phyloP scores from a whole-genome alignment of 2,329 filamentous ascomycete genomes.

The Colletotrichum gloeosporioides region DNA sequence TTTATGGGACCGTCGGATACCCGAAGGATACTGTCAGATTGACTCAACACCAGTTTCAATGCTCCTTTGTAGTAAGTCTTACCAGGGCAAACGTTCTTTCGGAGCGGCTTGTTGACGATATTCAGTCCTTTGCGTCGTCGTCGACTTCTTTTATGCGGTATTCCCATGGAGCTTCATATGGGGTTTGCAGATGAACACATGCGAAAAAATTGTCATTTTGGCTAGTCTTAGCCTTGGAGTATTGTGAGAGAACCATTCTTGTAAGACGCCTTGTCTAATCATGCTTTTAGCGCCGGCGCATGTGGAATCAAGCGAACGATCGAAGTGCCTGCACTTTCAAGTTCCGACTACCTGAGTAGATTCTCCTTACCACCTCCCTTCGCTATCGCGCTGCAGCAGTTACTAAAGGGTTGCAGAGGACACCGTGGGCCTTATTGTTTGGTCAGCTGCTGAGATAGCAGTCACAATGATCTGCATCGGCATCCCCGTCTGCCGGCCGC shows the following conservation, averaged over 20 bases:
- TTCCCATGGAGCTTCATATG: conserved; percentile 50
- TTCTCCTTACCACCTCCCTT: too few relatives aligned
- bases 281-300: conserved; percentile 26
- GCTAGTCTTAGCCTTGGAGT: conserved; percentile 39
- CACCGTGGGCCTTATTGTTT: conserved; percentile 38
- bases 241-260: conserved; percentile 32
- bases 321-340: conserved; percentile 31
- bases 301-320: conserved; percentile 31
- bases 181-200: conserved; percentile 38
- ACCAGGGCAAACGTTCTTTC: neutral
- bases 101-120: neutral
- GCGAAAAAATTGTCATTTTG: conserved; percentile 41
- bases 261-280: neutral
- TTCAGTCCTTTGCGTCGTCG: conserved; percentile 24
- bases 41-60: conserved; percentile 19
- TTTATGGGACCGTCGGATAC: conserved; percentile 21
- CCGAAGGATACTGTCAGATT: conserved; percentile 20
- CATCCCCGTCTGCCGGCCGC: conserved; percentile 41
- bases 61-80: conserved; percentile 11
- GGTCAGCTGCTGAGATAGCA: conserved; percentile 42
- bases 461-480: conserved; percentile 41
- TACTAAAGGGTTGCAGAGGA: conserved; percentile 29
- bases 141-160: conserved; percentile 42
- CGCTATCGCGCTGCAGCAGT: neutral
- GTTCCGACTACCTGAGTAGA: conserved; percentile 22